Conservation (phyloP, 805 yeast genomes). For the Ogataea trehaloabstinens region DNA sequence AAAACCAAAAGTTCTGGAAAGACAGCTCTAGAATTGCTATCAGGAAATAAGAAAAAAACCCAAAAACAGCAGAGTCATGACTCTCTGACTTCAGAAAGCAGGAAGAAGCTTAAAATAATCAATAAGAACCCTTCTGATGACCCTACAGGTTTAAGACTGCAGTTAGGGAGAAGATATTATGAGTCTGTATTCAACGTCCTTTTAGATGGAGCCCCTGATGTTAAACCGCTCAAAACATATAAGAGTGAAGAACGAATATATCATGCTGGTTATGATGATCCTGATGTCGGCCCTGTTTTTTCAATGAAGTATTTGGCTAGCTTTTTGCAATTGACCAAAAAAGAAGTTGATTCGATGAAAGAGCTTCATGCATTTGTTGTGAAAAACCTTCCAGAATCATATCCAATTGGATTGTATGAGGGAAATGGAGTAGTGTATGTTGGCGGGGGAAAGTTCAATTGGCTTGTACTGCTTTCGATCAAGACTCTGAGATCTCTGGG, state of each 20-base stretch:
- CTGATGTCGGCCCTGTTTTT: slow-evolving; percentile 39
- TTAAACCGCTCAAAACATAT: slow-evolving; percentile 42
- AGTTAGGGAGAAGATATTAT: slow-evolving; percentile 42
- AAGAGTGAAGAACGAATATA: slow-evolving; percentile 45
- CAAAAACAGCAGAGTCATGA: slow-evolving; percentile 4
- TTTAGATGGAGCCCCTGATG: slow-evolving; percentile 41
- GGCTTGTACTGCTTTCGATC: slow-evolving; percentile 64
- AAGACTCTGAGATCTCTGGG: slow-evolving; percentile 61
- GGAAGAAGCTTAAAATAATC: slow-evolving; percentile 21
- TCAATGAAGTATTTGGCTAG: slow-evolving; percentile 51
- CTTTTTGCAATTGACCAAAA: slow-evolving; percentile 44
- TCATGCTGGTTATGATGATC: slow-evolving; percentile 51
- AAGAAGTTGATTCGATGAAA: slow-evolving; percentile 44
- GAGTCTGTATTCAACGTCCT: slow-evolving; percentile 38
- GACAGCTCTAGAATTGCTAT: slow-evolving; percentile 19
- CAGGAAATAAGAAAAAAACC: slow-evolving; percentile 6
- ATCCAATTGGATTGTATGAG: slow-evolving; percentile 44
- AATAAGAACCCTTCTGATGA: slow-evolving; percentile 28
- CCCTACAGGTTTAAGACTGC: slow-evolving; percentile 32
- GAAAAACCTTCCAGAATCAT: slow-evolving; percentile 43
- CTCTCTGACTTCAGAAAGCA: slow-evolving; percentile 11
- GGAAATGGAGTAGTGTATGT: slow-evolving; percentile 66
- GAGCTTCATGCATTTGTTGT: slow-evolving; percentile 47
- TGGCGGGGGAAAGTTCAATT: slow-evolving; percentile 76
- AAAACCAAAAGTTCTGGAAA: slow-evolving; percentile 3